These are phyloP conservation scores for Rhododendron williamsianum DNA, from an alignment of 148 eudicot genomes.

Conservation along the genomic window DNA sequence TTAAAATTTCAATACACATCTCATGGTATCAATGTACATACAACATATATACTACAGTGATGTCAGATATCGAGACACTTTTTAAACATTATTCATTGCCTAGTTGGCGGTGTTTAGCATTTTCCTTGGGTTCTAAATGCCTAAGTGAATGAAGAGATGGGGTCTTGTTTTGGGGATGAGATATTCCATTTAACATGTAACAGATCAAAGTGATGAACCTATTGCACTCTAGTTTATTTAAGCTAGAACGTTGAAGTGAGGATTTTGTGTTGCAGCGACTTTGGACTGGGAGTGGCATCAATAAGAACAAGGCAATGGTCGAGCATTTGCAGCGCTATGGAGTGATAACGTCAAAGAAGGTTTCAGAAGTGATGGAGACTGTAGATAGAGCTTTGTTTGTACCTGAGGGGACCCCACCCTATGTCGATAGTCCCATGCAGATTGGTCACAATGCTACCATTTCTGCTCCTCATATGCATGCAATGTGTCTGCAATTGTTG, in stretches of 20 bases:
- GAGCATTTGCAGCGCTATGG: conserved; percentile 58
- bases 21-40: no score
- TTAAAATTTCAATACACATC: neutral
- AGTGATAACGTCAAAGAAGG: conserved; percentile 59
- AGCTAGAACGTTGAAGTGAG: neutral
- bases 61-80: neutral
- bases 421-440: conserved; percentile 79
- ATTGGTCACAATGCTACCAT: conserved; percentile 93
- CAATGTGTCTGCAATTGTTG: conserved; percentile 79
- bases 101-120: neutral
- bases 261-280: conserved; percentile 38
- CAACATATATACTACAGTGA: neutral
- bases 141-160: neutral
- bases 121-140: neutral
- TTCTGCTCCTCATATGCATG: conserved; percentile 99
- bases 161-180: neutral
- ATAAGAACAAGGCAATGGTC: conserved; percentile 59
- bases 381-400: conserved; percentile 91
- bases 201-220: neutral
- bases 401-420: conserved; percentile 68
- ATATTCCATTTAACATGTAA: neutral
- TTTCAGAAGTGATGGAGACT: conserved; percentile 77
- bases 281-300: conserved; percentile 43
- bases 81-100: neutral
- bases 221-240: neutral